These are phyloP conservation scores for Echium plantagineum DNA, from an alignment of 257 asterid species.

Conservation along the genomic window DNA sequence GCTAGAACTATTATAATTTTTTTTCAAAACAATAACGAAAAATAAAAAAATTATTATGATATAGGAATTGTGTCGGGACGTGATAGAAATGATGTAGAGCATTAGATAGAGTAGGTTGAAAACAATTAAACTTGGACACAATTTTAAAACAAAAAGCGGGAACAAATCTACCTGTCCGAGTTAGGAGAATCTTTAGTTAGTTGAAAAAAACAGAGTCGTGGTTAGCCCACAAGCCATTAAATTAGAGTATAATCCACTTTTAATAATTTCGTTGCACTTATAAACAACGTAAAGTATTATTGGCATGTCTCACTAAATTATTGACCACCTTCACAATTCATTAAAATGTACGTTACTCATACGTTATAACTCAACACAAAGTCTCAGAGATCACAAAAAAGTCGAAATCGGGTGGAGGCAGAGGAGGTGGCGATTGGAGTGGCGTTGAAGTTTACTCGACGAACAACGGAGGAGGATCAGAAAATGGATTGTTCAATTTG, in stretches of 20 bases:
- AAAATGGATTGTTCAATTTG: conserved; percentile 86
- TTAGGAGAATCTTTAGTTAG: background rate
- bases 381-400: background rate
- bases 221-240: background rate
- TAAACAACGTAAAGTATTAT: background rate
- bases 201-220: background rate
- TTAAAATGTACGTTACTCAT: background rate
- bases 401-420: no score
- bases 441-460: no score
- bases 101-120: no score
- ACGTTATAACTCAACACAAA: background rate
- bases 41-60: no score
- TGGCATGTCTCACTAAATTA: background rate
- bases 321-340: background rate
- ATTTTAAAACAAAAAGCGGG: background rate
- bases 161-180: background rate
- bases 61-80: no score
- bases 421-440: background rate
- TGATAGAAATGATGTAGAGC: no score
- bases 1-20: no score
- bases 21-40: no score
- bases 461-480: background rate
- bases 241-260: background rate
- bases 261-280: background rate
- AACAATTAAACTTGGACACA: no score